Evolutionary conservation across 495 filamentous ascomycete genomes (phyloP), one percentile per base, ranked within the genome.

Genomic region (Tirmania nivea): DNA sequence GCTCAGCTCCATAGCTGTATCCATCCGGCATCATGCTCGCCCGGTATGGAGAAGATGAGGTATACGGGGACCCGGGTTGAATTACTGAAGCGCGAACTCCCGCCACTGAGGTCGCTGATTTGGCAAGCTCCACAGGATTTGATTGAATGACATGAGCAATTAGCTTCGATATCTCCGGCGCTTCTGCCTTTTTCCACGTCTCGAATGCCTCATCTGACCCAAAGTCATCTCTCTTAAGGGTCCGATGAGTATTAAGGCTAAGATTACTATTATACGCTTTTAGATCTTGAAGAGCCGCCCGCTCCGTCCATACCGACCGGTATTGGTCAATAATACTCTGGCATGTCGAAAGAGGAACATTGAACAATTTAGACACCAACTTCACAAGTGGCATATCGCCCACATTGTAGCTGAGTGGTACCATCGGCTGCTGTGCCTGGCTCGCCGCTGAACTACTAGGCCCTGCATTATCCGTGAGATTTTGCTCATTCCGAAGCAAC

Each of bases 371-470:
- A 47, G 79, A 78, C 21, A 96, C 89, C 50, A 79, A 73, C 64
- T 87, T 81, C 31, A 94, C 92, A 66, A 95, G 75, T 19, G 78
- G 79, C 92, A 99, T 99, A 63, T 99, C 92, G 69, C 87, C 93
- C 51, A 95, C 80, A 65, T 93, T 81, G 63, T 94, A 86, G 65
- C 78, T 90, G 49, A 90, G 65, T 1, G 88, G 84, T 10, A 84
- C 77, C 34, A 81, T 72, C 87, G 34, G 85, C 76, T 14, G 76
- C 76, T 34, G 76, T 74, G 37, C 78, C 75, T 16, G 14, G 73
- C 76, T 14, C 55, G 65, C 69, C 60, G 59, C 70, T 62, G 72
- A 58, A 31, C 57, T 52, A 34, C 49, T 51, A 66, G 69, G 21
- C 10, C 56, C 45, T 51, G 59, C 58, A 50, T 63, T 49, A 16